Conservation (phyloP, 306 rosid species). For the peach (Prunus persica) region DNA sequence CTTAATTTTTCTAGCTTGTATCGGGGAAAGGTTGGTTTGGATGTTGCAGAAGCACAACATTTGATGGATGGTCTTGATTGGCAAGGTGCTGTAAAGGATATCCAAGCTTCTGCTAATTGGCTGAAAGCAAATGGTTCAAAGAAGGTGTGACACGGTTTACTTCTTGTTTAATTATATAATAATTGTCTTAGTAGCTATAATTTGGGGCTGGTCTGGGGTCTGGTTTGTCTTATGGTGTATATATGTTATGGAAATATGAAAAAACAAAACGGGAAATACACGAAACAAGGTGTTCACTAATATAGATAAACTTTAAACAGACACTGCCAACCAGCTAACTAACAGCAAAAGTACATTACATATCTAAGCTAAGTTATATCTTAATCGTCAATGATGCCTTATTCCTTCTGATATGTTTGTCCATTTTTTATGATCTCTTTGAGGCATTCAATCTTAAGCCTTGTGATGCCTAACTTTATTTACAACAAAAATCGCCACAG, state of each 20-base stretch:
- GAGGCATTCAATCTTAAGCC: not conserved
- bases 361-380: not conserved
- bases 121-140: conserved; percentile 87
- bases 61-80: conserved; percentile 87
- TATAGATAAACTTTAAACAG: not conserved
- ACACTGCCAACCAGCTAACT: not conserved
- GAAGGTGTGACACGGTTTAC: conserved; percentile 49
- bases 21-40: conserved; percentile 85
- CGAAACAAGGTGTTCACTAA: not conserved
- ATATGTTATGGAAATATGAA: not conserved
- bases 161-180: conserved; percentile 1
- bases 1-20: conserved; percentile 41
- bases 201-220: not conserved
- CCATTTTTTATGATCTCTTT: not conserved
- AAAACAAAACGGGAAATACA: not conserved
- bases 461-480: not conserved
- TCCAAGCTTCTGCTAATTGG: conserved; percentile 82
- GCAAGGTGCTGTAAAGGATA: conserved; percentile 95
- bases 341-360: not conserved
- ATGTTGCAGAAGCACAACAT: conserved; percentile 93
- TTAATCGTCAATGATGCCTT: not conserved
- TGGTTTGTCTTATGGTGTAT: not conserved
- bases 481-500: not conserved
- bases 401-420: not conserved
- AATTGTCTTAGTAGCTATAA: not conserved